Evolutionary conservation across 805 yeast species (phyloP), one percentile per base, ranked within the genome.

Genomic region (Yamadazyma takamatsuzukensis): DNA sequence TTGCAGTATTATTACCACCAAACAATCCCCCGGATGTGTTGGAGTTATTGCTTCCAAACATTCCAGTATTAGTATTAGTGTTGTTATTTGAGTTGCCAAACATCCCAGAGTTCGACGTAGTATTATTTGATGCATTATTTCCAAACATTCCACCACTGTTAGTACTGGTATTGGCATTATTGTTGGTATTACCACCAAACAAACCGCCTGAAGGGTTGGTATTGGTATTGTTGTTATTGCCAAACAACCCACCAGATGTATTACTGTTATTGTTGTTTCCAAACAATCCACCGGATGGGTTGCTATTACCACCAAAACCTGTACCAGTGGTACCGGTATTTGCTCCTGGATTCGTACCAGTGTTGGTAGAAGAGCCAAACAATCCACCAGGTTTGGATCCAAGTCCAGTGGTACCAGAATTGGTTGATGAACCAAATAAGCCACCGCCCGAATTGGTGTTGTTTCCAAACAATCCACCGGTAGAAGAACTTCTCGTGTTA

Each of bases 1-100:
- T 15, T n/a, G 25, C 32, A 6, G 36, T 24, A n/a, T 14, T 28
- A n/a, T 40, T 36, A 15, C 16, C 13, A 15, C 43, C 59, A 40
- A 54, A 51, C 21, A 63, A 42, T 4, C 69, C 67, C 19, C 61
- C 59, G 12, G 38, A 36, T 25, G 46, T 38, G 5, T 44, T 27
- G 19, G 42, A 21, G 19, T 36, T 32, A 24, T 27, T 40, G 24
- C 25, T 32, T 23, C 53, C 54, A 45, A 54, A 55, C 2, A 51
- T 39, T 15, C 61, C 61, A 30, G 51, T 49, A 18, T 46, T 27
- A 6, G 41, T 33, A 3, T 51, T 15, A 6, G 45, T 39, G 12
- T 39, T 40, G 16, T 45, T 35, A 11, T 36, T 36, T 16, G 36
- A 25, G 29, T 25, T 29, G 11, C 56, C 58, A 44, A 54, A 47